Evolutionary conservation across 371 early-diverging fungal genomes (phyloP).

Genomic region (Mortierella sp.): DNA sequence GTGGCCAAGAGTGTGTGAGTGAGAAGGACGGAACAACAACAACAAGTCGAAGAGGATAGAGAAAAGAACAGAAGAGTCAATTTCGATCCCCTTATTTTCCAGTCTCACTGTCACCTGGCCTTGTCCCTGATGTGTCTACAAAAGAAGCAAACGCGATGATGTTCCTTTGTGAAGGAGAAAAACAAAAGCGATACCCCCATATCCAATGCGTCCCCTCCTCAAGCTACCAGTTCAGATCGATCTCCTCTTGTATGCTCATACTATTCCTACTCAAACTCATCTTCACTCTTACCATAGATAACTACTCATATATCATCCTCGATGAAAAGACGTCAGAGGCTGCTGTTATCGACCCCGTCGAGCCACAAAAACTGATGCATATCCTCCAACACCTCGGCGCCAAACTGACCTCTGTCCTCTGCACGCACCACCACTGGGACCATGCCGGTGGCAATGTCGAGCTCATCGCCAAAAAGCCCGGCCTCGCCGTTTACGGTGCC

Average conservation of each 20-base stretch:
- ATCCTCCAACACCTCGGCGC: conserved; percentile 65
- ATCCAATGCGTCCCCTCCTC: not conserved
- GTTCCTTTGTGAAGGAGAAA: too few species aligned
- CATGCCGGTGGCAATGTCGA: conserved; percentile 86
- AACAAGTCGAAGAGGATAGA: not conserved
- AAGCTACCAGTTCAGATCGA: too few species aligned
- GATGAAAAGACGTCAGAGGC: conserved; percentile 76
- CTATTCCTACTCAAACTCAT: not conserved
- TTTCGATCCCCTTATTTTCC: too few species aligned
- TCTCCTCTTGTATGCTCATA: too few species aligned
- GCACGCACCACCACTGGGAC: conserved; percentile 89
- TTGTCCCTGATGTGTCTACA: too few species aligned
- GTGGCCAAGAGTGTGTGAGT: not conserved
- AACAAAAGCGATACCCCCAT: too few species aligned
- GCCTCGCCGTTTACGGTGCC: conserved; percentile 87
- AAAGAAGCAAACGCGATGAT: not conserved
- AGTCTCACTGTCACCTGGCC: too few species aligned
- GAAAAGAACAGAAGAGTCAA: not conserved
- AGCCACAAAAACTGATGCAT: conserved; percentile 72
- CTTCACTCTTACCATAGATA: conserved; percentile 61
- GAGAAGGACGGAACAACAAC: not conserved
- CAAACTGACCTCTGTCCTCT: conserved; percentile 74
- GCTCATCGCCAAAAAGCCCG: conserved; percentile 73
- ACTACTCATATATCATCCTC: conserved; percentile 56
- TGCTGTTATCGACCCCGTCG: conserved; percentile 78